Conservation (phyloP, 345 rosid genomes). For the Populus pruinosa region DNA sequence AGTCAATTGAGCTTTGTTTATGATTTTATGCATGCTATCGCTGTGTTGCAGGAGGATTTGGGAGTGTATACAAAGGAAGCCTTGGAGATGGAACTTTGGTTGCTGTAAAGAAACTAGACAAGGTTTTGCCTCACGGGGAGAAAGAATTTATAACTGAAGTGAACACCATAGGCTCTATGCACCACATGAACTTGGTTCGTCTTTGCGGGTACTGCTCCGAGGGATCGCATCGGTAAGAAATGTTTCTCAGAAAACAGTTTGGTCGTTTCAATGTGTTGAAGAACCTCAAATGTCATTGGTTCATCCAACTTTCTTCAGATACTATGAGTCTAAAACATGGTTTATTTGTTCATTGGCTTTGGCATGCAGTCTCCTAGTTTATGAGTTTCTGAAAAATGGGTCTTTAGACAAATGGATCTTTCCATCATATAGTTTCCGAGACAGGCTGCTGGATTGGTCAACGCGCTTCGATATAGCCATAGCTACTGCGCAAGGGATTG, state of each 20-base stretch:
- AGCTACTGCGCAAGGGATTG: conserved; percentile 30
- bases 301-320: neutral
- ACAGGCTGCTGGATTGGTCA: conserved; percentile 24
- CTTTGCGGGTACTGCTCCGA: conserved; percentile 30
- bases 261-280: neutral
- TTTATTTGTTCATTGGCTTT: neutral
- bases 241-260: neutral
- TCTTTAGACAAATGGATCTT: conserved; percentile 34
- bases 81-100: conserved; percentile 28
- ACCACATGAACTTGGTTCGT: conserved; percentile 35
- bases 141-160: conserved; percentile 36
- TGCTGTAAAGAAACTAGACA: conserved; percentile 32
- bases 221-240: conserved; percentile 49
- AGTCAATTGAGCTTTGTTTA: neutral
- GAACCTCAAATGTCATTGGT: neutral
- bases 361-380: conserved; percentile 25
- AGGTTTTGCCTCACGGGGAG: conserved; percentile 32
- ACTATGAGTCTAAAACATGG: neutral
- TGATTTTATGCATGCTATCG: neutral
- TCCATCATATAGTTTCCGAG: conserved; percentile 7
- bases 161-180: conserved; percentile 34
- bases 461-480: conserved; percentile 30
- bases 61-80: conserved; percentile 31
- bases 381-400: conserved; percentile 33
- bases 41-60: conserved; percentile 33